phyloP scores from a whole-genome alignment of 768 basidiomycete genomes.

The Calvatia gigantea region DNA sequence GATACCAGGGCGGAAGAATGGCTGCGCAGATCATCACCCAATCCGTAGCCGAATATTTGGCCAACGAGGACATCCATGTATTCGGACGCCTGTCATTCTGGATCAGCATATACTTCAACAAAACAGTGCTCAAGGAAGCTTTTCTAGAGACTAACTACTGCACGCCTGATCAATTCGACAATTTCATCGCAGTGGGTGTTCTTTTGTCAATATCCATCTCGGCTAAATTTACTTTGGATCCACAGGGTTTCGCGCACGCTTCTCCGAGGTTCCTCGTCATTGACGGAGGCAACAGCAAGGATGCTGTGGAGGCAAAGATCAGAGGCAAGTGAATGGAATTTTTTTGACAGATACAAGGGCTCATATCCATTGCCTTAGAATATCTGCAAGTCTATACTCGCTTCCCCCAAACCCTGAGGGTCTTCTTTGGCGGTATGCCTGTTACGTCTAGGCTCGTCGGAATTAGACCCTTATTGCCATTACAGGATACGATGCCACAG shows the following conservation, averaged over 20 bases:
- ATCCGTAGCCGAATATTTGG: slow-evolving; percentile 64
- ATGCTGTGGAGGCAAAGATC: slow-evolving; percentile 63
- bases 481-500: slow-evolving; percentile 52
- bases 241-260: slow-evolving; percentile 66
- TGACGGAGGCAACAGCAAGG: slow-evolving; percentile 65
- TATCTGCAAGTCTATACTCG: slow-evolving; percentile 66
- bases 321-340: slow-evolving; percentile 43
- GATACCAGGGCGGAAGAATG: slow-evolving; percentile 61
- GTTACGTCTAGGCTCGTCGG: not conserved
- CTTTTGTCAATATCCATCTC: not conserved
- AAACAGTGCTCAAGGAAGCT: slow-evolving; percentile 45
- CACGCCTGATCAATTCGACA: slow-evolving; percentile 61
- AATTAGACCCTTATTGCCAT: slow-evolving; percentile 1
- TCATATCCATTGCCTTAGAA: slow-evolving; percentile 35
- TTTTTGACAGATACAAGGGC: not conserved
- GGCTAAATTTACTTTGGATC: slow-evolving; percentile 5
- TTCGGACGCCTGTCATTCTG: slow-evolving; percentile 71
- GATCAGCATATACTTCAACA: slow-evolving; percentile 73
- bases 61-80: slow-evolving; percentile 56
- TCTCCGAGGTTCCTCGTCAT: slow-evolving; percentile 68
- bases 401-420: slow-evolving; percentile 69
- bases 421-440: slow-evolving; percentile 67
- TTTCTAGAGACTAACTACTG: slow-evolving; percentile 54
- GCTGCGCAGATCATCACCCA: slow-evolving; percentile 66
- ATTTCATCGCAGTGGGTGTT: slow-evolving; percentile 52